Base-by-base conservation (phyloP, 2,329 filamentous ascomycete species). In the Botrytis aclada region DNA sequence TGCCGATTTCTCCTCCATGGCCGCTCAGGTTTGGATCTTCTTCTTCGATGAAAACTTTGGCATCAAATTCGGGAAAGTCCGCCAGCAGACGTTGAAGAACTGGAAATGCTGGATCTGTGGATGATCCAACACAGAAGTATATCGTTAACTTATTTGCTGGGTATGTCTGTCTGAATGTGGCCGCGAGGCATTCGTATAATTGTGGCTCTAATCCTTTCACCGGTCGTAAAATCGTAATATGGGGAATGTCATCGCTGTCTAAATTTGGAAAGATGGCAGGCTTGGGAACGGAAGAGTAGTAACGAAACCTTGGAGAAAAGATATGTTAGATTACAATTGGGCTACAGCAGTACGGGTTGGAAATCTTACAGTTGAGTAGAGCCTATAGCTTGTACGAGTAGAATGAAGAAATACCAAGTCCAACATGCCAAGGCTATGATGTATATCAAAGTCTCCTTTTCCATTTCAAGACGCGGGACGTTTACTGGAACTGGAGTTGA, bases 181-280 rank as follows among this genome's bases (percentile, higher is more conserved):
- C 92, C 43, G 93, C 92, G 58, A 99, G 90, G 80, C 96, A 98
- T 79, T 97, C 93, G 85, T 97, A 97, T 37, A 98, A 89, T 76
- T 90, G 89, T 6, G 94, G 93, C 81, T 98, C 96, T 72, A 97
- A 86, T 74, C 95, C 96, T 83, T 98, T 98, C 76, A 97, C 91
- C 0, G 96, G 97, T 3, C 96, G 92, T 77, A 99, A 94, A 74
- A 97, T 88, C 45, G 96, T 98, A 78, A 99, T 87, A 83, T 93
- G 90, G 25, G 95, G 95, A 4, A 94, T 85, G 56, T 90, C 83
- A 76, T 87, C 81, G 58, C 83, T 79, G 6, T 83, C 82, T 1
- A 90, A 82, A 0, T 81, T 81, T 2, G 88, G 83, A 4, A 88
- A 89, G 25, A 87, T 80, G 8, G 88, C 84, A 9, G 84, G 81